Base-by-base conservation (phyloP, 2,329 filamentous ascomycete genomes). In the Thielaviopsis euricoi region DNA sequence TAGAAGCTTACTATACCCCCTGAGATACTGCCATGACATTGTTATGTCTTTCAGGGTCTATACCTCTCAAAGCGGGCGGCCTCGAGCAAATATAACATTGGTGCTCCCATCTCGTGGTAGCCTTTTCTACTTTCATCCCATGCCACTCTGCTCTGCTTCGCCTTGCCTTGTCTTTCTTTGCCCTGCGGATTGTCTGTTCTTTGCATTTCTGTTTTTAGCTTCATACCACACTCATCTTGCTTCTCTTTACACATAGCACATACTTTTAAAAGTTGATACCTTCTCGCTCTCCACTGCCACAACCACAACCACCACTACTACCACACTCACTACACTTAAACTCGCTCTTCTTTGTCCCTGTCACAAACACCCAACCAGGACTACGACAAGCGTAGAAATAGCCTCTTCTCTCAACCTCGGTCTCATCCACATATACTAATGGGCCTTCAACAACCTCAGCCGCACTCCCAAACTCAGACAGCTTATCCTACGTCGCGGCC, bases 401-500 rank as follows among this genome's bases (percentile, higher is more conserved):
- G n/a, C 25, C 48, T 52, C 29, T 48, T 53, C 50, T 52, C 29
- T 40, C 22, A 40, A 52, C 57, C 49, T 49, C 52, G 54, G 55
- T 52, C 58, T 57, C 56, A n/a, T 23, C 21, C 29, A 51, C 7
- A 63, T 66, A 68, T 65, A 79, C 78, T 80, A 77, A 81, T 78
- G 73, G 73, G 75, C 73, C 70, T 78, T 71, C 75, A 58, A 52
- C 58, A 60, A 58, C 56, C 55, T 53, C 59, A 60, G 59, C 37
- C 54, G 25, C 55, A 86, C 75, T 78, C 82, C 74, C 83, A 86
- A 75, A 80, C 84, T 70, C 74, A 81, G 70, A 82, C 83, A 72
- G 80, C 77, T 72, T 71, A 77, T 64, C 78, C 80, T 67, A 76
- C 86, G 68, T 78, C 83, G 65, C 81, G 86, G 69, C 82, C 85